Conservation (phyloP, 2,329 filamentous ascomycete genomes). For the Fusarium agapanthi region DNA sequence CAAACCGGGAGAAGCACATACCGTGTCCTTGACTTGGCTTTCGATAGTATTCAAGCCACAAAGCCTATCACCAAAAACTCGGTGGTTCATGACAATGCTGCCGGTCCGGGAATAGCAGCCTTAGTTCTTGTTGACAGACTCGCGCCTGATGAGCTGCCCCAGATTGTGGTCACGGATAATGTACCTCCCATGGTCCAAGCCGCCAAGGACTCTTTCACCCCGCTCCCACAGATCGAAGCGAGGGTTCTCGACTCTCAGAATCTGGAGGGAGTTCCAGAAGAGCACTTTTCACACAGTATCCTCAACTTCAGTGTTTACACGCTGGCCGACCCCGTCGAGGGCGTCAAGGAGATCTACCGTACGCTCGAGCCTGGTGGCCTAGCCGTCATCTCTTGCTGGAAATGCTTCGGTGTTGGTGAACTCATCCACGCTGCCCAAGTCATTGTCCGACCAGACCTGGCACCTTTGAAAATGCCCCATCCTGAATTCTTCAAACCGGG, state of each 20-base stretch:
- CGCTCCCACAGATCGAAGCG: slow-evolving; percentile 5
- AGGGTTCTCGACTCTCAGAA: slow-evolving; percentile 32
- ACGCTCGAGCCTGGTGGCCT: slow-evolving; percentile 43
- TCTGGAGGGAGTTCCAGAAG: slow-evolving; percentile 28
- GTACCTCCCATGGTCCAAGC: slow-evolving; percentile 29
- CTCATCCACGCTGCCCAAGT: slow-evolving; percentile 43
- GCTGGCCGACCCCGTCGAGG: slow-evolving; percentile 33
- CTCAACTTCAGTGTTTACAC: slow-evolving; percentile 46
- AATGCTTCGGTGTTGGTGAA: slow-evolving; percentile 37
- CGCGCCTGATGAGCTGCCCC: not conserved
- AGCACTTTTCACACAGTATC: slow-evolving; percentile 40
- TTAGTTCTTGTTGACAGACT: slow-evolving; percentile 35
- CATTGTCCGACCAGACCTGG: slow-evolving; percentile 40
- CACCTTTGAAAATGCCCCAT: slow-evolving; percentile 37
- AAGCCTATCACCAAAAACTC: slow-evolving; percentile 37
- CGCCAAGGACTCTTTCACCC: slow-evolving; percentile 19
- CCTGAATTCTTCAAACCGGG: slow-evolving; percentile 40
- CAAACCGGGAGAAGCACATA: slow-evolving; percentile 44
- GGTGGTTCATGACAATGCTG: slow-evolving; percentile 46
- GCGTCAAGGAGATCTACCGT: slow-evolving; percentile 42
- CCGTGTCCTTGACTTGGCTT: slow-evolving; percentile 28
- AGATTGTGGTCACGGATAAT: slow-evolving; percentile 32
- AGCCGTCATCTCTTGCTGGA: slow-evolving; percentile 39
- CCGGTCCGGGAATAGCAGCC: slow-evolving; percentile 45
- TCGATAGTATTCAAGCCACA: slow-evolving; percentile 26